These are phyloP conservation scores for Cordyceps tenuipes DNA, from an alignment of 2,329 filamentous ascomycete species.

Conservation along the genomic window DNA sequence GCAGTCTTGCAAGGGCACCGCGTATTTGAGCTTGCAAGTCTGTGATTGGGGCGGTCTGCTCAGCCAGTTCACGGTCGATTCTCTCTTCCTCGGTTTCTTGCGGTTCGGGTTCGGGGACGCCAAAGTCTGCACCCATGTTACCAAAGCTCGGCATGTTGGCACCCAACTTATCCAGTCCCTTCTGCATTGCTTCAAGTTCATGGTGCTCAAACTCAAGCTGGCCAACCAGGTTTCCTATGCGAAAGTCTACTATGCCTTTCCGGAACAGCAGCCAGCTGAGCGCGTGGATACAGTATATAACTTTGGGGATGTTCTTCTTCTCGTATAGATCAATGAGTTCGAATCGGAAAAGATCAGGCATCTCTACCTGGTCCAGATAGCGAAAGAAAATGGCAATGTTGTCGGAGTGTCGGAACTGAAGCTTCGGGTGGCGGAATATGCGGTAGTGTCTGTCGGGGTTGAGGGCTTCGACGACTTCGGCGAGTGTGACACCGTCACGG, in stretches of 20 bases:
- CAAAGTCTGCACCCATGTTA: constrained; percentile 94
- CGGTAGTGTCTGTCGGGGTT: constrained; percentile 67
- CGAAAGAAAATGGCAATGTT: constrained; percentile 96
- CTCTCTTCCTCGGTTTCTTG: constrained; percentile 88
- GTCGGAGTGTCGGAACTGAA: constrained; percentile 94
- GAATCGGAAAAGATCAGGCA: constrained; percentile 93
- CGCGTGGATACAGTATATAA: constrained; percentile 97
- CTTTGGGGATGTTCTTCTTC: constrained; percentile 98
- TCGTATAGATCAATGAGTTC: constrained; percentile 97
- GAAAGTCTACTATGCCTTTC: constrained; percentile 89
- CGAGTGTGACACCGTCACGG: constrained; percentile 85
- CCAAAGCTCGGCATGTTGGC: constrained; percentile 96
- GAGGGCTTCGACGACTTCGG: constrained; percentile 85
- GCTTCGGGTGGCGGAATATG: constrained; percentile 76
- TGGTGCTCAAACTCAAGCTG: constrained; percentile 97
- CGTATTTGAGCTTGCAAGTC: constrained; percentile 84
- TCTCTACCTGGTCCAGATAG: constrained; percentile 81
- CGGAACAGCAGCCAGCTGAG: constrained; percentile 95
- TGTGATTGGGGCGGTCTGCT: constrained; percentile 61
- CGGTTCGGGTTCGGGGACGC: constrained; percentile 66
- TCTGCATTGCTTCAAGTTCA: constrained; percentile 93
- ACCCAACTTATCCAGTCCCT: constrained; percentile 90
- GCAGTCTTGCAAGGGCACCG: constrained; percentile 69
- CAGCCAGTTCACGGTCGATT: constrained; percentile 70
- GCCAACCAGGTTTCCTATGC: constrained; percentile 92